Evolutionary conservation across 176 grass and related monocot genomes (phyloP).

Genomic region (Chrysopogon serrulatus): DNA sequence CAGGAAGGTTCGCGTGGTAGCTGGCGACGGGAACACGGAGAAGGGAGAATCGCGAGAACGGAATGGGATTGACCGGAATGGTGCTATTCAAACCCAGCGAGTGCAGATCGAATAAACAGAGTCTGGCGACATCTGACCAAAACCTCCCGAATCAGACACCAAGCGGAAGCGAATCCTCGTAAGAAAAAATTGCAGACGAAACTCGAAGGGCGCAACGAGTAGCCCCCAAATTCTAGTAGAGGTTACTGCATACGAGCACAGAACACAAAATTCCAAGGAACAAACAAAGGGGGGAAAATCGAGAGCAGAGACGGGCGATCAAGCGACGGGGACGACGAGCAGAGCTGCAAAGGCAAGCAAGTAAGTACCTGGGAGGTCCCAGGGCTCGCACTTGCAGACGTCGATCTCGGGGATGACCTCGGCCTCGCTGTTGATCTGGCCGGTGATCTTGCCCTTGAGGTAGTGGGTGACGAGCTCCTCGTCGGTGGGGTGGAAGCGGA

Average conservation of each 20-base stretch:
- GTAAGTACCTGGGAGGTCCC: constrained; percentile 79
- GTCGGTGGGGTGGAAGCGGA: constrained; percentile 94
- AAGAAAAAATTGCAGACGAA: not conserved
- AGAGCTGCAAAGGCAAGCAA: no score
- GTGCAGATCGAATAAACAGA: not conserved
- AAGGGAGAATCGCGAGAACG: not conserved
- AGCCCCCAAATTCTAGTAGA: not conserved
- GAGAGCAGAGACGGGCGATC: not conserved
- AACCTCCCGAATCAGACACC: not conserved
- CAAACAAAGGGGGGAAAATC: not conserved
- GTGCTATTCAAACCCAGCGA: not conserved
- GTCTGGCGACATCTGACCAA: not conserved
- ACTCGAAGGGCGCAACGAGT: no score
- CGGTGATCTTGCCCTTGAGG: constrained; percentile 93
- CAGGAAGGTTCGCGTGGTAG: not conserved
- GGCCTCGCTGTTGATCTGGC: constrained; percentile 55
- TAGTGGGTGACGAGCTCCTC: constrained; percentile 93
- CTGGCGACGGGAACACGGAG: not conserved
- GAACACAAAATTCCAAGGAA: not conserved
- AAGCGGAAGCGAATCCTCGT: not conserved
- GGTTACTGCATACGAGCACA: not conserved
- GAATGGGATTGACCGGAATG: not conserved
- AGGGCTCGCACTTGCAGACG: constrained; percentile 99
- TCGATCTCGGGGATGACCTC: constrained; percentile 96
- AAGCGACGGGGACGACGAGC: not conserved